Evolutionary conservation across 148 eudicot species (phyloP).

Genomic region (Fallopia convolvulus): DNA sequence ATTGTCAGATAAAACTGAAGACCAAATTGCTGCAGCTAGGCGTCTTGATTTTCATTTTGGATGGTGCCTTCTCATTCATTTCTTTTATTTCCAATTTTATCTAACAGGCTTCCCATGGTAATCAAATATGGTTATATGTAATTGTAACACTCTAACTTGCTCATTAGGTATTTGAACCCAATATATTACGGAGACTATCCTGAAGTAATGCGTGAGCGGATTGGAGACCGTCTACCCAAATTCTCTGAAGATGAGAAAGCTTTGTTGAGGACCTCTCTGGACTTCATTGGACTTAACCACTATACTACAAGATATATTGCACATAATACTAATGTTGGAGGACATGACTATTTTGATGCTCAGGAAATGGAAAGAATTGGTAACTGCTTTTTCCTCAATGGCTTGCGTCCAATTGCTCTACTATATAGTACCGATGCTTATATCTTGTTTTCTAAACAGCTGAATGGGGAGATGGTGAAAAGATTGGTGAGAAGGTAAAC

Average conservation of each 20-base stretch:
- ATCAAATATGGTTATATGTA: background rate
- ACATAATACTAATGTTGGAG: constrained; percentile 32
- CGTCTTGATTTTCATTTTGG: constrained; percentile 80
- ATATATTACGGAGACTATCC: constrained; percentile 76
- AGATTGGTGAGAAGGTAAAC: constrained; percentile 67
- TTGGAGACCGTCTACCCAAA: constrained; percentile 57
- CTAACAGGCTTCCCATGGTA: background rate
- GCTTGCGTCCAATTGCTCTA: background rate
- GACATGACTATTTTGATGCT: constrained; percentile 35
- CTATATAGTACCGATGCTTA: background rate
- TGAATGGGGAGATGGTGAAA: constrained; percentile 71
- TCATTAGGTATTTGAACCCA: constrained; percentile 68
- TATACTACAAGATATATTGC: constrained; percentile 68
- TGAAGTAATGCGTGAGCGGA: constrained; percentile 52
- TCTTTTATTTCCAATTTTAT: background rate
- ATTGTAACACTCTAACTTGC: background rate
- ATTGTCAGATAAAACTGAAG: constrained; percentile 57
- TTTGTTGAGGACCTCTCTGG: constrained; percentile 47
- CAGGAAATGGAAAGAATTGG: constrained; percentile 66
- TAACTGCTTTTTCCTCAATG: constrained; percentile 18
- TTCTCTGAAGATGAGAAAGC: constrained; percentile 53
- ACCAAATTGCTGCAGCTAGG: constrained; percentile 62
- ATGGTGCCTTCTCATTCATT: constrained; percentile 37
- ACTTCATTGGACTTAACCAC: constrained; percentile 72
- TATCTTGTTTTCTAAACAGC: constrained; percentile 33